Conservation (phyloP, 78 protist genomes). For the Thecamonas trahens region DNA sequence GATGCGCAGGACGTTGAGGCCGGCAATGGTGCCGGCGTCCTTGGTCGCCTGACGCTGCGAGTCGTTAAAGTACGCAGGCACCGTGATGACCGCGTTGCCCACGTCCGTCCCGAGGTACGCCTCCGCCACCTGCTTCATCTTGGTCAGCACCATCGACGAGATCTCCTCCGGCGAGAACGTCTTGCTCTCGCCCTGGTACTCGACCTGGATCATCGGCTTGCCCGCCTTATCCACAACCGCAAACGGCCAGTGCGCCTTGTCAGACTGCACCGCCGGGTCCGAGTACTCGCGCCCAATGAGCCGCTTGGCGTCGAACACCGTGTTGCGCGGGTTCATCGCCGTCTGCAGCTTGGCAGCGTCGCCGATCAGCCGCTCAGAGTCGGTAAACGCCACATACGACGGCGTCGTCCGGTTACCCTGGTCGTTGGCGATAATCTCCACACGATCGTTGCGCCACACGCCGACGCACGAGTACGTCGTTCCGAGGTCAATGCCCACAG, state of each 20-base stretch:
- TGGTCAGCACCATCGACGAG: slow-evolving; percentile 77
- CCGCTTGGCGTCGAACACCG: slow-evolving; percentile 95
- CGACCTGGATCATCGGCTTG: slow-evolving; percentile 58
- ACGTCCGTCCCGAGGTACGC: slow-evolving; percentile 67
- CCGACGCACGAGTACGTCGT: slow-evolving; percentile 92
- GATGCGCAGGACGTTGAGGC: slow-evolving; percentile 81
- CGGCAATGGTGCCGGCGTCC: slow-evolving; percentile 94
- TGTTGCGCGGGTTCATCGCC: slow-evolving; percentile 90
- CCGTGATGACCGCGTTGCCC: slow-evolving; percentile 81
- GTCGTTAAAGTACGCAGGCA: slow-evolving; percentile 96
- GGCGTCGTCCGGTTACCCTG: slow-evolving; percentile 98
- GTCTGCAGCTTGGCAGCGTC: slow-evolving; percentile 96
- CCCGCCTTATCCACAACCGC: slow-evolving; percentile 49
- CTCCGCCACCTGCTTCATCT: slow-evolving; percentile 89
- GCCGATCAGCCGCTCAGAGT: slow-evolving; percentile 82
- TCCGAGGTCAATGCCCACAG: slow-evolving; percentile 71
- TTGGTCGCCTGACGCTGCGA: slow-evolving; percentile 94
- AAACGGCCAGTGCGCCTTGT: slow-evolving; percentile 86
- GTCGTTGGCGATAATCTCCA: slow-evolving; percentile 97
- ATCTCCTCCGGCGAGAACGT: slow-evolving; percentile 81
- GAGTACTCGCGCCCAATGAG: slow-evolving; percentile 68
- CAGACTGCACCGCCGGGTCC: slow-evolving; percentile 69
- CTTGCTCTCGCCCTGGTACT: slow-evolving; percentile 56
- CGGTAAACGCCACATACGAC: slow-evolving; percentile 92
- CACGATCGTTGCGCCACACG: slow-evolving; percentile 80